Evolutionary conservation across 176 grass and related monocot genomes (phyloP).

Genomic region (Eremochloa ophiuroides): DNA sequence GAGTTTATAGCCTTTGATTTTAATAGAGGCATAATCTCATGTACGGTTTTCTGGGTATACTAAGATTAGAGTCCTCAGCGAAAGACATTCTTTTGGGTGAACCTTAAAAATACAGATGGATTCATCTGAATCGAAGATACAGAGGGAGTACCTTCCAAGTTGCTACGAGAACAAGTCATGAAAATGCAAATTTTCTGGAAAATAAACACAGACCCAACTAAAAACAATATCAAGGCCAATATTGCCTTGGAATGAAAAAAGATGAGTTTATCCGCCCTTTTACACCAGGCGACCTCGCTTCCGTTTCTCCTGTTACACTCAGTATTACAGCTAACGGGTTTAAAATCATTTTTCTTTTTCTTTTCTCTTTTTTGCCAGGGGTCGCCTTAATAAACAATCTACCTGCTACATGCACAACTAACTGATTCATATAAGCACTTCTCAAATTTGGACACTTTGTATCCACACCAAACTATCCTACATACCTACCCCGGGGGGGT

Average conservation of each 20-base stretch:
- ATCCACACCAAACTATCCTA: conserved; percentile 21
- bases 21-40: too few species aligned
- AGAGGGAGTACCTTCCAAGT: too few species aligned
- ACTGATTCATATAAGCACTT: neutral
- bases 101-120: too few species aligned
- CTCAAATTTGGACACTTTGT: neutral
- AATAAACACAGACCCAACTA: neutral
- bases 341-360: neutral
- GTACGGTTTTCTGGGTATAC: too few species aligned
- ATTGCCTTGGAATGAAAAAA: neutral
- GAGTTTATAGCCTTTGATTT: too few species aligned
- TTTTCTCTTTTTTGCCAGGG: neutral
- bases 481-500: conserved; percentile 31
- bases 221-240: neutral
- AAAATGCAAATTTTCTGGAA: neutral
- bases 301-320: conserved; percentile 46
- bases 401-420: conserved; percentile 19
- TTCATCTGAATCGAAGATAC: too few species aligned
- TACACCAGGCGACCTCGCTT: conserved; percentile 26
- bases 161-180: neutral
- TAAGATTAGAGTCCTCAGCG: too few species aligned
- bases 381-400: neutral
- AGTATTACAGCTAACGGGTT: conserved; percentile 18
- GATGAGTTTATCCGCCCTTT: neutral
- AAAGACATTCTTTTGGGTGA: too few species aligned